Percentiles rank a stretch among this genome's conserved stretches.
Evolutionary conservation across 2,329 filamentous ascomycete genomes (phyloP).

Genomic region (Hypoxylon sp.): DNA sequence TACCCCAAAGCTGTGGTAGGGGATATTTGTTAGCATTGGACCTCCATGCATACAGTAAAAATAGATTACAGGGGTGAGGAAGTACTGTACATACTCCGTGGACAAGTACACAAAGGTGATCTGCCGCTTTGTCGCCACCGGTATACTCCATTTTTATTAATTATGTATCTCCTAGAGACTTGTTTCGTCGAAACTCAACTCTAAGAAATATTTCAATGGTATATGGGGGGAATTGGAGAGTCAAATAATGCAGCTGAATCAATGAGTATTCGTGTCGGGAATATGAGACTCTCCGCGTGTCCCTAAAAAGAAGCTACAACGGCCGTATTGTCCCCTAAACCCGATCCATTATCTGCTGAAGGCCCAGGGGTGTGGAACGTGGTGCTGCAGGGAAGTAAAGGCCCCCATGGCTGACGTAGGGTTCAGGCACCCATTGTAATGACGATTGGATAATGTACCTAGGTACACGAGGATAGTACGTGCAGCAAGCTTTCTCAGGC

Average conservation of each 20-base stretch:
- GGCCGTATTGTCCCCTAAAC: no score
- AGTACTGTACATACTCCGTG: constrained; percentile 70
- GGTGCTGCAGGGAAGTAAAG: constrained; percentile 2
- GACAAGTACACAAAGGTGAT: constrained; percentile 80
- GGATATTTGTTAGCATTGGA: constrained; percentile 34
- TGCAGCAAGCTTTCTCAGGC: no score
- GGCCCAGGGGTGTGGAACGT: constrained; percentile 8
- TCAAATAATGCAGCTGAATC: no score
- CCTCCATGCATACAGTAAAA: constrained; percentile 19
- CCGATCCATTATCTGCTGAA: not conserved
- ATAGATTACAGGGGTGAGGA: no score
- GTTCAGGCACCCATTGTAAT: not conserved
- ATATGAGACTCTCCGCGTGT: constrained; percentile 25
- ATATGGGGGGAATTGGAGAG: no score
- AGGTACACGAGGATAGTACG: no score
- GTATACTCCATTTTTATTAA: constrained; percentile 54
- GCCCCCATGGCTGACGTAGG: constrained; percentile 19
- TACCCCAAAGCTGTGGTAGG: constrained; percentile 74
- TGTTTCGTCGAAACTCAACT: no score
- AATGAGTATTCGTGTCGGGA: constrained; percentile 11
- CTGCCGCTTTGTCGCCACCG: constrained; percentile 62
- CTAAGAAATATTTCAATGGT: no score
- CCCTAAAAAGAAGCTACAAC: constrained; percentile 3
- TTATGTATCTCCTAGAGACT: not conserved
- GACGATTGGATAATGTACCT: constrained; percentile 4